phyloP scores from a whole-genome alignment of 208 protist species.

The Balamuthia mandrillaris region DNA sequence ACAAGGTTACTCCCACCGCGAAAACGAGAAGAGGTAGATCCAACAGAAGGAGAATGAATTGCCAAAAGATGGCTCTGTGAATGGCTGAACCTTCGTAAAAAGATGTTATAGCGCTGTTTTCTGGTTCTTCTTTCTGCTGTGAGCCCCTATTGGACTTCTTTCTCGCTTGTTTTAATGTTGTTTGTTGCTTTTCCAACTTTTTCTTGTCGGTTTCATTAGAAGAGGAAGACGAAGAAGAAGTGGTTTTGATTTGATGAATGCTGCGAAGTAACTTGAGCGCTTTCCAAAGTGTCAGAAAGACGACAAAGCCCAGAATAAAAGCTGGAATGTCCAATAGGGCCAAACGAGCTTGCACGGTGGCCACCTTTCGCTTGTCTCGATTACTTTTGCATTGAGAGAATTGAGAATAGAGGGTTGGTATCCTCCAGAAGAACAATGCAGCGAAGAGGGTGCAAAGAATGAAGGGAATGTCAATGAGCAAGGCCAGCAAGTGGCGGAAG shows the following conservation, averaged over 20 bases:
- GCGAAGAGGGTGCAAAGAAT: background rate
- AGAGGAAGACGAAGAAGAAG: too few relatives aligned
- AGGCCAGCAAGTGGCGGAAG: background rate
- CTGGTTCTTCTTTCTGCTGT: too few relatives aligned
- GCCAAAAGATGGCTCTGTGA: too few relatives aligned
- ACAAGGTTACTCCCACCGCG: too few relatives aligned
- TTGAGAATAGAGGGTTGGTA: background rate
- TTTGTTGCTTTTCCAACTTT: too few relatives aligned
- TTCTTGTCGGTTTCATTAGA: too few relatives aligned
- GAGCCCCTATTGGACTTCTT: too few relatives aligned
- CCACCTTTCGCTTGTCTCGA: background rate
- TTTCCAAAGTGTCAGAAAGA: background rate
- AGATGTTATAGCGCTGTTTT: too few relatives aligned
- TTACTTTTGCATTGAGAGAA: background rate
- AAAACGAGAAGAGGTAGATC: background rate
- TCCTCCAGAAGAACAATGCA: background rate
- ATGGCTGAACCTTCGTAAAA: too few relatives aligned
- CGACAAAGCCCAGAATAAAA: background rate
- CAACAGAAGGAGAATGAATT: background rate
- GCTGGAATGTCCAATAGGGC: background rate
- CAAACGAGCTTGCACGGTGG: background rate
- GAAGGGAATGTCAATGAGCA: background rate
- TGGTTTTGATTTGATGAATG: too few relatives aligned
- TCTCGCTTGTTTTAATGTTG: too few relatives aligned
- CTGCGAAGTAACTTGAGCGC: too few relatives aligned